Evolutionary conservation across 2,329 filamentous ascomycete genomes (phyloP).

Genomic region (Pestalotiopsis sp.): DNA sequence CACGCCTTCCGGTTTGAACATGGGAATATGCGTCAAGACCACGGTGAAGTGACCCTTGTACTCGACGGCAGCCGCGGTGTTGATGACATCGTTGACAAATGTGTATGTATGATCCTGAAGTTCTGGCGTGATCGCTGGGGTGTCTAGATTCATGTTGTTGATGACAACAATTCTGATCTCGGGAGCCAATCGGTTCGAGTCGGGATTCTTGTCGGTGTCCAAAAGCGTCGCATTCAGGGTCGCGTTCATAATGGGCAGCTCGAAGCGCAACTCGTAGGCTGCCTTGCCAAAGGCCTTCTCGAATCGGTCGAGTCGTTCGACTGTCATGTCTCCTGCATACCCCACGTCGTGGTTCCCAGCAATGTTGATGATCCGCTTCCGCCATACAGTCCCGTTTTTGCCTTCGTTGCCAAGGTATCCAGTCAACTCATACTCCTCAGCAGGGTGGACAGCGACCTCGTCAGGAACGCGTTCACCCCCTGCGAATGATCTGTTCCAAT

Average conservation of each 20-base stretch:
- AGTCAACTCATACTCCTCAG: conserved; percentile 50
- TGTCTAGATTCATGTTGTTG: conserved; percentile 94
- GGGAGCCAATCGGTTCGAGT: conserved; percentile 56
- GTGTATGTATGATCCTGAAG: conserved; percentile 78
- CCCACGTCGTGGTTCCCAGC: conserved; percentile 96
- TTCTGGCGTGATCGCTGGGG: conserved; percentile 67
- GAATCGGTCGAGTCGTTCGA: conserved; percentile 77
- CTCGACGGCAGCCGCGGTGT: conserved; percentile 62
- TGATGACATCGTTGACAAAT: conserved; percentile 74
- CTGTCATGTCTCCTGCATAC: conserved; percentile 88
- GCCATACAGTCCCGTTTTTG: conserved; percentile 63
- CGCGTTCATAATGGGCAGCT: conserved; percentile 51
- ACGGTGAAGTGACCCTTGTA: conserved; percentile 73
- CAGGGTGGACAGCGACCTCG: conserved; percentile 52
- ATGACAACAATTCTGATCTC: conserved; percentile 82
- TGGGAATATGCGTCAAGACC: conserved; percentile 87
- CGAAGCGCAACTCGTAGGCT: conserved; percentile 86
- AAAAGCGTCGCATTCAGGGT: conserved; percentile 43
- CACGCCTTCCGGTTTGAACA: conserved; percentile 80
- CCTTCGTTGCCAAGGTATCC: conserved; percentile 50
- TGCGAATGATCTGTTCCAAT: conserved; percentile 81
- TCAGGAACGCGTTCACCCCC: conserved; percentile 66
- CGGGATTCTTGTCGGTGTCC: conserved; percentile 44
- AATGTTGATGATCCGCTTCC: conserved; percentile 80
- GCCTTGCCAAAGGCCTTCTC: conserved; percentile 82